Percentiles rank a stretch among this genome's conserved stretches.
These are phyloP conservation scores for Epicoccum nigrum DNA, from an alignment of 2,329 filamentous ascomycete genomes.

Conservation along the genomic window DNA sequence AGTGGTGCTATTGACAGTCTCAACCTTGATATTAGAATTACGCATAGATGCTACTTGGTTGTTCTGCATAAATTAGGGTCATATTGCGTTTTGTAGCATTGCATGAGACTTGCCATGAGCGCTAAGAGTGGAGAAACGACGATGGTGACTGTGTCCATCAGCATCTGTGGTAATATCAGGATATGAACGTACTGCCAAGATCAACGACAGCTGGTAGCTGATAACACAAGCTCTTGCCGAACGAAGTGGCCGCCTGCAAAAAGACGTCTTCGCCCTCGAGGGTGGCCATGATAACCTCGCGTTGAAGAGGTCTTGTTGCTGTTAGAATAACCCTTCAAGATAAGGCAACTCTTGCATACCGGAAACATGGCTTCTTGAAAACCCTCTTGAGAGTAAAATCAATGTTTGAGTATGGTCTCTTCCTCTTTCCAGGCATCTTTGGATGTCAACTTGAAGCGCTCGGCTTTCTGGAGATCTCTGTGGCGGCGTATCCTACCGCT, in stretches of 20 bases:
- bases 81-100: neutral
- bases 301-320: slow-evolving; percentile 72
- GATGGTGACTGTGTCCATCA: slow-evolving; percentile 70
- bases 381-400: slow-evolving; percentile 76
- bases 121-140: slow-evolving; percentile 89
- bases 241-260: slow-evolving; percentile 86
- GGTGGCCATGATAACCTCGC: slow-evolving; percentile 84
- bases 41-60: slow-evolving; percentile 88
- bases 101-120: slow-evolving; percentile 70
- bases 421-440: slow-evolving; percentile 41
- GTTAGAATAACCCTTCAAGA: slow-evolving; percentile 5
- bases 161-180: neutral
- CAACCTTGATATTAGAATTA: slow-evolving; percentile 76
- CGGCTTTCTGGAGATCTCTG: neutral
- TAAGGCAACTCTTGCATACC: slow-evolving; percentile 54
- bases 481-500: neutral
- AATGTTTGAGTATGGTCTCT: slow-evolving; percentile 59
- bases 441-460: neutral
- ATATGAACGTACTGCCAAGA: slow-evolving; percentile 71
- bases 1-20: slow-evolving; percentile 87
- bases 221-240: slow-evolving; percentile 93
- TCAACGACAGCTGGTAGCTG: slow-evolving; percentile 89
- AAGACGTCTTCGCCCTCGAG: slow-evolving; percentile 89
- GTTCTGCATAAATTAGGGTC: slow-evolving; percentile 60
- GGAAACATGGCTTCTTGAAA: slow-evolving; percentile 75